Base-by-base conservation (phyloP, 2,329 filamentous ascomycete species). In the Cryphonectria japonica region DNA sequence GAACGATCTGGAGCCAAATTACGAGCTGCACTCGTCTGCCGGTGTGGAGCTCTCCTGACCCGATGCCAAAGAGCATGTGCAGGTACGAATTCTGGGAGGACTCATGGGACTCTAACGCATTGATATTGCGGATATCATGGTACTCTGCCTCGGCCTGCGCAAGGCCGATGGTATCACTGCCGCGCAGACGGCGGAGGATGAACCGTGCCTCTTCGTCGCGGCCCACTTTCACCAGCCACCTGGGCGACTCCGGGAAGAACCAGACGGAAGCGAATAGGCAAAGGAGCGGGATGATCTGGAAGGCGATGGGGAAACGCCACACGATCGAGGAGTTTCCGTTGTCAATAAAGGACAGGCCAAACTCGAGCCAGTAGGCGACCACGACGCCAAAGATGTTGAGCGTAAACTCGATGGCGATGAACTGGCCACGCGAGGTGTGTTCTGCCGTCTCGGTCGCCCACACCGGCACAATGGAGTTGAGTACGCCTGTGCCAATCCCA, bases 401-500 rank as follows among this genome's bases (percentile, higher is more conserved):
- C 0, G 90, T 93, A 73, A 93, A 93, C 75, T 93, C 91, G 68
- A 92, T 89, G 13, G 90, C 89, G 70, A 93, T 88, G 73, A 92
- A 92, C 64, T 89, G 85, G 7, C 92, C 92, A 57, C 92, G 86
- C 2, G 87, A 89, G 0, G 86, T 92, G 76, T 92, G 89, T 54
- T 91, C 87, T 0, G 89, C 88, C 0, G 88, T 91, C 78, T 93
- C 91, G 0, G 91, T 91, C 0, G 90, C 89, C 89, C 89, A 93
- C 3, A 92, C 90, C 0, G 91, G 91, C 0, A 91, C 87, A 73
- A 93, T 92, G 9, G 89, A 87, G 76, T 92, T 93, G 50, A 93
- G 78, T 66, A 92, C 88, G 34, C 91, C 91, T 2, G 90, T 93
- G 3, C 91, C 91, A 62, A 90, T 87, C 6, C 89, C 89, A 69